Conservation (phyloP, 805 yeast species). For the Candida tallmaniae region DNA sequence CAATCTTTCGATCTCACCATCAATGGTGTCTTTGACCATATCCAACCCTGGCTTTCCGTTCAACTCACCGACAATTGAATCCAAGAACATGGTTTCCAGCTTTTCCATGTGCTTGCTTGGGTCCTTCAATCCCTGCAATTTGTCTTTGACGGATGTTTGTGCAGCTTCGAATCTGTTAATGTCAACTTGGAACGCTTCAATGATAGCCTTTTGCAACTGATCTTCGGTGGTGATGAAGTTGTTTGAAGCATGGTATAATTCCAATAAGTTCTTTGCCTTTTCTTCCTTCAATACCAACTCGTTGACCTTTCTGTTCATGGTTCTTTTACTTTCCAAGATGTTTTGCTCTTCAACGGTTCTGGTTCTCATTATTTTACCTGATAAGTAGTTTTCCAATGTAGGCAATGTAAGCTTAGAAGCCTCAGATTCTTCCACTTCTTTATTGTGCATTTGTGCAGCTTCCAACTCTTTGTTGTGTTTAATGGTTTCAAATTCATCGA, state of each 20-base stretch:
- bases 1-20: slow-evolving; percentile 33
- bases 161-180: slow-evolving; percentile 30
- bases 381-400: slow-evolving; percentile 61
- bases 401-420: slow-evolving; percentile 72
- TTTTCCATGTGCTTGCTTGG: slow-evolving; percentile 23
- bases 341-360: slow-evolving; percentile 69
- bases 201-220: slow-evolving; percentile 54
- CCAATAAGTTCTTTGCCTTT: slow-evolving; percentile 55
- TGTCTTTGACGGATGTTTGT: slow-evolving; percentile 30
- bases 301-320: slow-evolving; percentile 57
- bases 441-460: slow-evolving; percentile 18
- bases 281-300: slow-evolving; percentile 50
- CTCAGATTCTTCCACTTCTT: slow-evolving; percentile 38
- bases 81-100: slow-evolving; percentile 32
- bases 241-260: slow-evolving; percentile 66
- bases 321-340: slow-evolving; percentile 53
- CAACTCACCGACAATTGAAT: slow-evolving; percentile 36
- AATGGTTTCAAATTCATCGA: slow-evolving; percentile 28
- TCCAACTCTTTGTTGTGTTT: slow-evolving; percentile 13
- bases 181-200: slow-evolving; percentile 48
- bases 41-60: slow-evolving; percentile 40
- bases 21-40: slow-evolving; percentile 32
- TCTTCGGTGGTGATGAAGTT: slow-evolving; percentile 70
- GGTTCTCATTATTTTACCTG: slow-evolving; percentile 66
- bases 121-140: slow-evolving; percentile 27